phyloP scores from a whole-genome alignment of 306 rosid species.

The Cucumis hystrix region DNA sequence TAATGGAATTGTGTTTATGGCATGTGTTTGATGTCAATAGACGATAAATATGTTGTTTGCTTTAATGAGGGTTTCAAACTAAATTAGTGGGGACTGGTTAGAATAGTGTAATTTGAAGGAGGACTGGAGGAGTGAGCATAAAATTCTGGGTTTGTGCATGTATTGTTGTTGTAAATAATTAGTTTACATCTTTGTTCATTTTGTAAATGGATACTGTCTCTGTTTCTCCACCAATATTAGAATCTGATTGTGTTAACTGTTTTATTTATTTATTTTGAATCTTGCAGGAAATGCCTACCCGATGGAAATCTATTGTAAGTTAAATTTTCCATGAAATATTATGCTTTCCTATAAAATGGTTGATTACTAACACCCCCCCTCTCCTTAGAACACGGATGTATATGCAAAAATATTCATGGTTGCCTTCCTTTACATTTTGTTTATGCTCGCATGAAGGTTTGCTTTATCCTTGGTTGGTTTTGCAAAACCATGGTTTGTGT shows the following conservation, averaged over 20 bases:
- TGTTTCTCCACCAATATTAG: background rate
- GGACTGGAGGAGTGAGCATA: background rate
- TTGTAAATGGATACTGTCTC: background rate
- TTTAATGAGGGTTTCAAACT: background rate
- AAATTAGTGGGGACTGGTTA: background rate
- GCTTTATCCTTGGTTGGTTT: too few relatives aligned
- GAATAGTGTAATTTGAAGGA: background rate
- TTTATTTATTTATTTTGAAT: background rate
- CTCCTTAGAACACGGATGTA: background rate
- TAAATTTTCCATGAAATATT: background rate
- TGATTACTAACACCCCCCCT: background rate
- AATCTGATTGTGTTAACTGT: background rate
- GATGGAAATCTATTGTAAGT: constrained; percentile 97
- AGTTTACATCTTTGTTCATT: background rate
- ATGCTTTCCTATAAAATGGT: background rate
- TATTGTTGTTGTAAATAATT: background rate
- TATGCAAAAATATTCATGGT: background rate
- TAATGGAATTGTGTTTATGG: background rate
- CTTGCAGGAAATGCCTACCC: constrained; percentile 63
- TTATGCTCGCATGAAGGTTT: too few relatives aligned
- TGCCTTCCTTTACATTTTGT: background rate
- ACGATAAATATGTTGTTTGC: background rate
- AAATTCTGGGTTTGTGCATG: background rate
- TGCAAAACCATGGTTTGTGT: too few relatives aligned
- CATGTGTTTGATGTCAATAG: background rate